phyloP scores from a whole-genome alignment of 352 stramenopile species.

The Phytopythium sindhum region DNA sequence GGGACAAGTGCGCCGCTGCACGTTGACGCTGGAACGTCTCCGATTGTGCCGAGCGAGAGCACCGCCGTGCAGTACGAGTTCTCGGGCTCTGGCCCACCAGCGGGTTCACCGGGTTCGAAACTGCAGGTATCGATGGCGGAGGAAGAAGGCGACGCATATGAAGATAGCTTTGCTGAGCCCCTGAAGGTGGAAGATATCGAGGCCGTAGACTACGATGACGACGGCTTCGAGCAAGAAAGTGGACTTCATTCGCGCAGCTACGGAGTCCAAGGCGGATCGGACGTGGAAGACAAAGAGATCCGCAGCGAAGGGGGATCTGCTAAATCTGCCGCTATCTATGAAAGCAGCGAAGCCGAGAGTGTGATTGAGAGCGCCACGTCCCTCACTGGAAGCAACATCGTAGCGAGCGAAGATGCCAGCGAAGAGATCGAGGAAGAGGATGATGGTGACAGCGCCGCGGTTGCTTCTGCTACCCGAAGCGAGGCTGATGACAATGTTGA shows the following conservation, averaged over 20 bases:
- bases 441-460: not conserved
- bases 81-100: not conserved
- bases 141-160: not conserved
- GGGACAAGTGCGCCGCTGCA: conserved; percentile 35
- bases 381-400: conserved; percentile 7
- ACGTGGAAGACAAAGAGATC: not conserved
- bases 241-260: conserved; percentile 7
- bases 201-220: conserved; percentile 28
- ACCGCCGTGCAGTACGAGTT: conserved; percentile 31
- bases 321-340: not conserved
- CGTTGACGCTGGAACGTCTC: conserved; percentile 31
- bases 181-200: conserved; percentile 4
- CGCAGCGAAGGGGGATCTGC: not conserved
- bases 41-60: conserved; percentile 18
- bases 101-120: not conserved
- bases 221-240: conserved; percentile 40
- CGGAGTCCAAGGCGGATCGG: too few species aligned
- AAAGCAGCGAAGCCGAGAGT: conserved; percentile 8
- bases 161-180: not conserved
- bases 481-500: not conserved
- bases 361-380: conserved; percentile 12
- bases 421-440: conserved; percentile 5
- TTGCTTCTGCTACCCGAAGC: not conserved
- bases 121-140: not conserved
- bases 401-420: not conserved